Percentiles rank a stretch among this genome's conserved stretches.
phyloP scores from a whole-genome alignment of 2,329 filamentous ascomycete genomes.

The Fusarium sp. region DNA sequence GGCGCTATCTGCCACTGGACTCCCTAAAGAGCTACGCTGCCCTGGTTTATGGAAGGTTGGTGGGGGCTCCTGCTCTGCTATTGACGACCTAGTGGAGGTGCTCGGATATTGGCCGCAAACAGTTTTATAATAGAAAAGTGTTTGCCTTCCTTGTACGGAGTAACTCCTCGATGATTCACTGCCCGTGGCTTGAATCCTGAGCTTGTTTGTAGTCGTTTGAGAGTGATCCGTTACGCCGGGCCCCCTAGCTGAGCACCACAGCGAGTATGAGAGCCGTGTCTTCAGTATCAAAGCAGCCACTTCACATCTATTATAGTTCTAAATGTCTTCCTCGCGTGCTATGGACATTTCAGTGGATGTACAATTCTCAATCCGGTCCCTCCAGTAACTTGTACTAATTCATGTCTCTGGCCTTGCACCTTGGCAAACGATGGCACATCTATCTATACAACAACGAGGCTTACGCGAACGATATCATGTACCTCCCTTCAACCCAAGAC shows the following conservation, averaged over 20 bases:
- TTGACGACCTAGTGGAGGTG: neutral
- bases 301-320: neutral
- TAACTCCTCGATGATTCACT: neutral
- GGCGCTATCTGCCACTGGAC: constrained; percentile 39
- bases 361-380: neutral
- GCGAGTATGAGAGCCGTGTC: no score
- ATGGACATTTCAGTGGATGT: neutral
- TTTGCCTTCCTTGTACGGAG: neutral
- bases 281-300: neutral
- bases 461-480: constrained; percentile 30
- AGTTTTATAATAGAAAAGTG: neutral
- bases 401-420: neutral
- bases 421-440: neutral
- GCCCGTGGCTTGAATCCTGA: neutral
- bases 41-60: neutral
- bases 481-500: constrained; percentile 36
- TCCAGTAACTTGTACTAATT: neutral
- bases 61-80: constrained; percentile 4
- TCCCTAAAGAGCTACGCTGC: constrained; percentile 1
- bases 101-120: neutral
- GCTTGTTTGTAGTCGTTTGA: neutral
- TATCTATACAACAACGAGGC: neutral
- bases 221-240: neutral
- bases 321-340: neutral
- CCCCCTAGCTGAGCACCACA: no score